A percentile compares a stretch with the other conserved stretches of the same genome.
Conservation (phyloP, 176 grass and related monocot genomes). For the Ensete glaucum region DNA sequence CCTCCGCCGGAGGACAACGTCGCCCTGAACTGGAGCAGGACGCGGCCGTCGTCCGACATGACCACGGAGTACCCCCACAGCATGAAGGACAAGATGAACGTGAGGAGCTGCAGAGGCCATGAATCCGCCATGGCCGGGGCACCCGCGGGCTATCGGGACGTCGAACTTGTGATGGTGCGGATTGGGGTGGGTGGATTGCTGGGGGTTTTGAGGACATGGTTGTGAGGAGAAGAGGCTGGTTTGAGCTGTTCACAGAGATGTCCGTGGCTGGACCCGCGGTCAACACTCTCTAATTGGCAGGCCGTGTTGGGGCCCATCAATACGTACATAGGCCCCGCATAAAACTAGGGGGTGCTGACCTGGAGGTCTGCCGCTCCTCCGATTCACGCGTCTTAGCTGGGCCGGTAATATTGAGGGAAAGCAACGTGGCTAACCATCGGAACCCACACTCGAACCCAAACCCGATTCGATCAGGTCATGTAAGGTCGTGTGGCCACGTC, state of each 20-base stretch:
- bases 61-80: not conserved
- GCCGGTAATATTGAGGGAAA: too few species aligned
- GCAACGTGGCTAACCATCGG: too few species aligned
- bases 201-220: constrained; percentile 4
- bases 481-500: too few species aligned
- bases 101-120: constrained; percentile 24
- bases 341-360: too few species aligned
- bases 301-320: too few species aligned
- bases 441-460: too few species aligned
- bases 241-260: constrained; percentile 20
- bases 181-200: not conserved
- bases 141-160: not conserved
- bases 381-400: too few species aligned
- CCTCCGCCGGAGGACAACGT: not conserved
- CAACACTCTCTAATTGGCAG: too few species aligned
- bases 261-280: not conserved
- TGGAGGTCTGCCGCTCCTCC: too few species aligned
- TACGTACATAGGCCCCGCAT: too few species aligned
- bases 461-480: too few species aligned
- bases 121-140: constrained; percentile 45
- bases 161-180: not conserved
- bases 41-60: constrained; percentile 15
- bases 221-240: not conserved
- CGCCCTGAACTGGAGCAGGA: constrained; percentile 35
- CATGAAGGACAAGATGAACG: constrained; percentile 17